phyloP scores from a whole-genome alignment of 2,329 filamentous ascomycete species.

The Cadophora sp. region DNA sequence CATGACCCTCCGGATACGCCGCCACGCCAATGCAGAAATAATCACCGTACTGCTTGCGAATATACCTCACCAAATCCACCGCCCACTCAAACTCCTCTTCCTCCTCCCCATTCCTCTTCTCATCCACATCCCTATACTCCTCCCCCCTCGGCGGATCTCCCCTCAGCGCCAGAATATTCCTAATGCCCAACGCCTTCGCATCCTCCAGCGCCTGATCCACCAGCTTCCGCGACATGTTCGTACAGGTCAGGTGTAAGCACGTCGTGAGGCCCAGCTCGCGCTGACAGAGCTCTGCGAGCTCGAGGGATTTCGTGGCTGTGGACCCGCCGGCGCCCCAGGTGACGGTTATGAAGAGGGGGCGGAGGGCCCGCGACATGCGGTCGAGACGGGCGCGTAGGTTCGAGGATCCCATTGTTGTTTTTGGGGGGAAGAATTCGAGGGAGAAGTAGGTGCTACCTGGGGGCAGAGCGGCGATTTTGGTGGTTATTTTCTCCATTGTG shows the following conservation, averaged over 20 bases:
- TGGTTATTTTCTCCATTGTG: slow-evolving; percentile 78
- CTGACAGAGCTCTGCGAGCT: slow-evolving; percentile 95
- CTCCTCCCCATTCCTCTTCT: slow-evolving; percentile 36
- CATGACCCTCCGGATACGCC: slow-evolving; percentile 93
- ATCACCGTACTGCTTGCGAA: slow-evolving; percentile 82
- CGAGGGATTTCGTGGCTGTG: slow-evolving; percentile 87
- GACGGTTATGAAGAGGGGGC: slow-evolving; percentile 93
- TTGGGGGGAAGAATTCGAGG: slow-evolving; percentile 98
- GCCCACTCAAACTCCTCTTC: slow-evolving; percentile 83
- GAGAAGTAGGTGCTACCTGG: slow-evolving; percentile 87
- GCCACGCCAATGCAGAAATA: slow-evolving; percentile 97
- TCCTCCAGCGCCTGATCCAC: slow-evolving; percentile 91
- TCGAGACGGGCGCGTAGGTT: slow-evolving; percentile 93
- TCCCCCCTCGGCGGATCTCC: slow-evolving; percentile 90
- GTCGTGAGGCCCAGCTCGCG: slow-evolving; percentile 91
- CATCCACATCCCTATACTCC: slow-evolving; percentile 76
- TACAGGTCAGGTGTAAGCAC: slow-evolving; percentile 95
- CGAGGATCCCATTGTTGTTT: slow-evolving; percentile 93
- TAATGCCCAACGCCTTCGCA: slow-evolving; percentile 86
- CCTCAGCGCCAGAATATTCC: slow-evolving; percentile 90
- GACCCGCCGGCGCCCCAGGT: slow-evolving; percentile 98
- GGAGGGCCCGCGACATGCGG: slow-evolving; percentile 90
- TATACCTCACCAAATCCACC: slow-evolving; percentile 87
- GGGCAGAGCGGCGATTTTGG: slow-evolving; percentile 92
- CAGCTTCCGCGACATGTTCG: slow-evolving; percentile 89